These are phyloP conservation scores for Myrmaecium sp. DNA, from an alignment of 2,329 filamentous ascomycete genomes.

Conservation along the genomic window DNA sequence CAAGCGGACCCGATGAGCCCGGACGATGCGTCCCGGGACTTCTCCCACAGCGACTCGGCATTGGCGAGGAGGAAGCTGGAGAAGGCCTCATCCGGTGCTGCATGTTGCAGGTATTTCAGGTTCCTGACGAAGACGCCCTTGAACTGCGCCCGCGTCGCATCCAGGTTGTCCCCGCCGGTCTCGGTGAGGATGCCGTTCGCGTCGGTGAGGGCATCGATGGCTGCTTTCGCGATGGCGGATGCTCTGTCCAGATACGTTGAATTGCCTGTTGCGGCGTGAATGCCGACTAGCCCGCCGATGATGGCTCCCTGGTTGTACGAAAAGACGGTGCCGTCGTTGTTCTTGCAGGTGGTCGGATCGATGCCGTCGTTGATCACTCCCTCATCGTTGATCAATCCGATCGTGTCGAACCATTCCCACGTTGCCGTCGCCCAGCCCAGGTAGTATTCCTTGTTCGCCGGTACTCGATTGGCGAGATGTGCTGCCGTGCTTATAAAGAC, in stretches of 20 bases:
- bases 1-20: constrained; percentile 40
- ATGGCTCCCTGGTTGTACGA: constrained; percentile 44
- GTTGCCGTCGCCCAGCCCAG: constrained; percentile 32
- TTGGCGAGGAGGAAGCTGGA: constrained; percentile 16
- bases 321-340: constrained; percentile 34
- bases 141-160: constrained; percentile 17
- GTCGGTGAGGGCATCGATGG: constrained; percentile 11
- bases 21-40: constrained; percentile 14
- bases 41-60: constrained; percentile 15
- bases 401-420: constrained; percentile 36
- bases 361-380: constrained; percentile 39
- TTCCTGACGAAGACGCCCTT: constrained; percentile 21
- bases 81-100: constrained; percentile 10
- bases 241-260: constrained; percentile 10
- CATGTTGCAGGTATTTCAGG: constrained; percentile 13
- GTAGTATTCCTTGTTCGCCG: constrained; percentile 22
- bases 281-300: constrained; percentile 37
- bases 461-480: constrained; percentile 34
- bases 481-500: constrained; percentile 38
- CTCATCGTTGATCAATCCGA: constrained; percentile 35
- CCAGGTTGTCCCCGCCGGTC: constrained; percentile 8
- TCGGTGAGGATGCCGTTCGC: constrained; percentile 17
- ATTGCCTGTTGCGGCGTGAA: constrained; percentile 27
- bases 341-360: constrained; percentile 28
- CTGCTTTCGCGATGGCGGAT: constrained; percentile 12